Conservation (phyloP, 768 basidiomycete genomes). For the Mycena capillaripes region DNA sequence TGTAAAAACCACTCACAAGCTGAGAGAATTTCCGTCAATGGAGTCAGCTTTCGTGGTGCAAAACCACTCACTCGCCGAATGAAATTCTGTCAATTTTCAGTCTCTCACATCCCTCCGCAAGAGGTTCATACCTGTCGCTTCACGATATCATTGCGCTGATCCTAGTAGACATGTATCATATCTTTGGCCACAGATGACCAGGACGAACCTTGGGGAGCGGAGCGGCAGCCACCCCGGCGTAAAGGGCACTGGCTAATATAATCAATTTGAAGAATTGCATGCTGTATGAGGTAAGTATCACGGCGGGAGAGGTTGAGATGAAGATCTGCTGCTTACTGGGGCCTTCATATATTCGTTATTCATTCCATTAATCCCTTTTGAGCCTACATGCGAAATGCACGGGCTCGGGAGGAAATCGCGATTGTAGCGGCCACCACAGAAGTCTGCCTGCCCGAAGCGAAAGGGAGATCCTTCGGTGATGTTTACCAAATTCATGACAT, state of each 20-base stretch:
- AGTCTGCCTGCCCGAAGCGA: too few relatives aligned
- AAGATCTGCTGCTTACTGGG: background rate
- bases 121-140: background rate
- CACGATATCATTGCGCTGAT: background rate
- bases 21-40: background rate
- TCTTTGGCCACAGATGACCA: background rate
- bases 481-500: too few relatives aligned
- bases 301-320: background rate
- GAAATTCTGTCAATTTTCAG: background rate
- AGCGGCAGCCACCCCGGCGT: background rate
- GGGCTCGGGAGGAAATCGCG: too few relatives aligned
- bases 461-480: too few relatives aligned
- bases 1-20: background rate
- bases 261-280: background rate
- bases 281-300: background rate
- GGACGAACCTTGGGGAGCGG: background rate
- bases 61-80: background rate
- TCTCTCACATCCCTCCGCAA: too few relatives aligned
- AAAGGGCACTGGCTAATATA: background rate
- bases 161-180: background rate
- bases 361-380: too few relatives aligned
- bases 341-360: too few relatives aligned
- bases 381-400: too few relatives aligned
- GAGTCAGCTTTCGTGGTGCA: too few relatives aligned
- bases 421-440: too few relatives aligned